Evolutionary conservation across 2,329 filamentous ascomycete species (phyloP).

Genomic region (Pseudophaeomoniella oleicola): DNA sequence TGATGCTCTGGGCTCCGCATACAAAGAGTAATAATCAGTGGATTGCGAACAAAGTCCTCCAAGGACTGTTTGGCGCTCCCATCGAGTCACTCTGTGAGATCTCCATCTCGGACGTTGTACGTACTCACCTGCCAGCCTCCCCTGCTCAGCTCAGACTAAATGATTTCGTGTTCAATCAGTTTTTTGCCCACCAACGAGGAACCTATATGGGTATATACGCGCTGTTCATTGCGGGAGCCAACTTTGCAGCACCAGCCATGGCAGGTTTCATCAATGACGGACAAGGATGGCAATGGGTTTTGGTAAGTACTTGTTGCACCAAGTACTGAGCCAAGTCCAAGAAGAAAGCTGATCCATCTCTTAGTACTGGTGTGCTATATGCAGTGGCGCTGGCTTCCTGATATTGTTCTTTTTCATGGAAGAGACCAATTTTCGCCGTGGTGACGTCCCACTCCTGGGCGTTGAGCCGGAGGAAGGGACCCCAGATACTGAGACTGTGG

Average conservation of each 20-base stretch:
- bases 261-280: slow-evolving; percentile 10
- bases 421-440: slow-evolving; percentile 9
- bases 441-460: background rate
- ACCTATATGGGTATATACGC: slow-evolving; percentile 10
- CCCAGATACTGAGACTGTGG: background rate
- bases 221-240: slow-evolving; percentile 9
- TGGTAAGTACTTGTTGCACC: no score
- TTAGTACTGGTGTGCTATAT: slow-evolving; percentile 1
- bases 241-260: slow-evolving; percentile 9
- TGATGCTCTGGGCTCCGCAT: slow-evolving; percentile 30
- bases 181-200: slow-evolving; percentile 12
- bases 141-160: no score
- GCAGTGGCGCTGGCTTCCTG: slow-evolving; percentile 3
- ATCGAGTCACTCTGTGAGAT: slow-evolving; percentile 35
- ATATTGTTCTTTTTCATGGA: slow-evolving; percentile 11
- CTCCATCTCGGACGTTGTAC: slow-evolving; percentile 23
- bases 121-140: no score
- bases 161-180: no score
- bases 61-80: slow-evolving; percentile 32
- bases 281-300: slow-evolving; percentile 11
- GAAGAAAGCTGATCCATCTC: no score
- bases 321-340: no score
- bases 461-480: slow-evolving; percentile 1
- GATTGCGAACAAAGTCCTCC: slow-evolving; percentile 31
- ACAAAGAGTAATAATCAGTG: slow-evolving; percentile 30